Conservation (phyloP, 2,329 filamentous ascomycete genomes). For the Stagonosporopsis rhizophila region DNA sequence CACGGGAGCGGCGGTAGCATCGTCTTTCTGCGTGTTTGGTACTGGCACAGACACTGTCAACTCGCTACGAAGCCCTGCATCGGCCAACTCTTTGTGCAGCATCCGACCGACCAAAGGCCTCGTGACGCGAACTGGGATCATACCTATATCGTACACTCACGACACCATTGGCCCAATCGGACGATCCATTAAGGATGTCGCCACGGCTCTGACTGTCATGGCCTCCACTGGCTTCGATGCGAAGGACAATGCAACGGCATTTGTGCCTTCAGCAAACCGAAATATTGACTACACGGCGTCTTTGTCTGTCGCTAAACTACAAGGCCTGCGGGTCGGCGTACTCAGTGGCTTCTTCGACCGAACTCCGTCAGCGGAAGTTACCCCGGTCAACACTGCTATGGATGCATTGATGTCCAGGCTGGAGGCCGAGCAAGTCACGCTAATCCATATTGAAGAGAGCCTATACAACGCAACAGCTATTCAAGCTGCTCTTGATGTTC, state of each 20-base stretch:
- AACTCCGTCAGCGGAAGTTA: conserved; percentile 60
- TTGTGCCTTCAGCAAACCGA: conserved; percentile 52
- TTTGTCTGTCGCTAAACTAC: conserved; percentile 46
- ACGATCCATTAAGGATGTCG: conserved; percentile 59
- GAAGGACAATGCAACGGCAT: conserved; percentile 60
- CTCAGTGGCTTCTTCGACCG: conserved; percentile 66
- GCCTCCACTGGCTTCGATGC: conserved; percentile 59
- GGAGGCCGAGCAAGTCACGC: conserved; percentile 54
- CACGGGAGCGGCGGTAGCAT: conserved; percentile 66
- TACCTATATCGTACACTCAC: conserved; percentile 65
- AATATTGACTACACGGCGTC: conserved; percentile 57
- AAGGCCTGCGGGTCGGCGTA: conserved; percentile 57
- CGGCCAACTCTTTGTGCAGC: conserved; percentile 66
- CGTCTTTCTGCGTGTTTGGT: conserved; percentile 64
- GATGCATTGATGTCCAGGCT: conserved; percentile 57
- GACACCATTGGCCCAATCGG: conserved; percentile 64
- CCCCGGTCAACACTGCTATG: conserved; percentile 64
- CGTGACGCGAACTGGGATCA: conserved; percentile 59
- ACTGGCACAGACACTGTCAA: conserved; percentile 70
- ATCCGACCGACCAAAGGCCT: conserved; percentile 64
- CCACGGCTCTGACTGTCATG: conserved; percentile 61
- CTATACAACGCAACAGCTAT: conserved; percentile 63
- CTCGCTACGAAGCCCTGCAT: conserved; percentile 65
- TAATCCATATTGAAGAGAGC: conserved; percentile 59
- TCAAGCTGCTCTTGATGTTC: conserved; percentile 61